A percentile compares a stretch with the other conserved stretches of the same genome.
Conservation (phyloP, 129 eudicot species). For the Centaurea solstitialis region DNA sequence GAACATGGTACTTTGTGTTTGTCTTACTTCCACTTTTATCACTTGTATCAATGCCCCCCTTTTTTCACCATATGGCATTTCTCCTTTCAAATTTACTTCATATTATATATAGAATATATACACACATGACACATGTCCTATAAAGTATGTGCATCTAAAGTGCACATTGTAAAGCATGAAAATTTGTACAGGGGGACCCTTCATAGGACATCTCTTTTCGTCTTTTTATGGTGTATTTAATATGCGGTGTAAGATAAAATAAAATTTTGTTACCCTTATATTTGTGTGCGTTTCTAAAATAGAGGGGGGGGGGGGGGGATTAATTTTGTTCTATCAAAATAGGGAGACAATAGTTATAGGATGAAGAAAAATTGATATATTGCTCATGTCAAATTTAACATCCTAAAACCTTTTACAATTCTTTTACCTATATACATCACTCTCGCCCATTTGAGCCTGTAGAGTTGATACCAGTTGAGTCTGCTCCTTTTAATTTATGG, state of each 20-base stretch:
- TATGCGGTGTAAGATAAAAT: background rate
- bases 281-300: background rate
- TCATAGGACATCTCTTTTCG: background rate
- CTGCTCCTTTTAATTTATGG: background rate
- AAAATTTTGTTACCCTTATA: too few species aligned
- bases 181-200: background rate
- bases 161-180: background rate
- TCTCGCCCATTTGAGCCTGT: too few species aligned
- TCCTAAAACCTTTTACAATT: background rate
- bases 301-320: background rate
- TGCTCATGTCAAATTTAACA: background rate
- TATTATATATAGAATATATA: background rate
- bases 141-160: background rate
- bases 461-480: too few species aligned
- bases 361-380: background rate
- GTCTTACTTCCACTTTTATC: conserved; percentile 27
- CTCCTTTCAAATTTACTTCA: background rate
- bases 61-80: conserved; percentile 7
- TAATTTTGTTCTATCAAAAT: background rate
- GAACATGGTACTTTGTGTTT: conserved; percentile 26
- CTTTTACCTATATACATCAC: too few species aligned
- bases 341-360: background rate
- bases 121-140: background rate
- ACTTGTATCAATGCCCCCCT: conserved; percentile 4
- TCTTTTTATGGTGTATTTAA: background rate